Base-by-base conservation (phyloP, 2,329 filamentous ascomycete genomes). In the Aspergillus pseudoterreus region DNA sequence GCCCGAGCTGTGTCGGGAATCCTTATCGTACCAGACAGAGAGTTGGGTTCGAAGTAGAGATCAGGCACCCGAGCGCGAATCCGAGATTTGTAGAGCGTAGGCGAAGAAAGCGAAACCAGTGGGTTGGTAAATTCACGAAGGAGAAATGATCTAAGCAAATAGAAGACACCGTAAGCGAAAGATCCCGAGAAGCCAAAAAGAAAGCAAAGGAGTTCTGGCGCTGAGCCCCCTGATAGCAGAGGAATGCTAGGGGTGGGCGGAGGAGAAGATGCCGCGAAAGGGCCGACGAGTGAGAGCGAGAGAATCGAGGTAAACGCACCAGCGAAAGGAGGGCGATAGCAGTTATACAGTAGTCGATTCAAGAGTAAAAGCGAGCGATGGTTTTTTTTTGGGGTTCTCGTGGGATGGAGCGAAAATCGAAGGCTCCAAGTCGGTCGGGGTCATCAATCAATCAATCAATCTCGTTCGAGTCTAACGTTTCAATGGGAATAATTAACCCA, bases 401-500 rank as follows among this genome's bases (percentile, higher is more conserved):
- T 30, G 27, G 3, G 27, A 30, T 30, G 27, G 15, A 46, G 44
- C 27, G 8, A 43, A 43, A 17, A 6, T 38, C 35, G 35, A 38
- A 30, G 27, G 27, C 27, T 30, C 27, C 27, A 30, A 8, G 27
- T 11, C 11, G 17, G 36, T 50, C 43, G 46, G 43, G 45, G 46
- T 49, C 50, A 48, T 42, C 41, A 43, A 42, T 42, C 39, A 52
- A 48, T 42, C 41, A 43, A 42, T 42, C 39, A 42, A 42, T 42
- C 35, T 42, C 38, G 48, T 35, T 47, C 50, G 47, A 56, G 52
- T 52, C 54, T 41, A 54, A 55, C 44, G 53, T 54, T 54, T 57
- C 51, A 54, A 49, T 46, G 54, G 53, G 45, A 59, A 51, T 54
- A 57, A 17, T 53, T 51, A 45, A 52, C 56, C 50, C 49, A 48